Evolutionary conservation across 805 yeast species (phyloP).

Genomic region (Grigorovia transvaalensis): DNA sequence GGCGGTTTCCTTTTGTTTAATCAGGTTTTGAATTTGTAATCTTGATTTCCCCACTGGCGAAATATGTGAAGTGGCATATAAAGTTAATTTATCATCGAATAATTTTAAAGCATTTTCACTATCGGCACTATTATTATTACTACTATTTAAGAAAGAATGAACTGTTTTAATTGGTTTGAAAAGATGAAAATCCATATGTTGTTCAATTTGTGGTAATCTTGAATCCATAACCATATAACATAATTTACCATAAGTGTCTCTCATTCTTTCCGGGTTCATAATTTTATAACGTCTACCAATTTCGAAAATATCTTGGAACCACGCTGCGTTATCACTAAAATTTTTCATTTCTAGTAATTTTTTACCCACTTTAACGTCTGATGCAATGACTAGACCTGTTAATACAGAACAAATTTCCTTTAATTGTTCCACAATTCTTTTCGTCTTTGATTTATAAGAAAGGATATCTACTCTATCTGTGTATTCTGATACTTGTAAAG

Average conservation of each 20-base stretch:
- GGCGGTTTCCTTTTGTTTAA: constrained; percentile 57
- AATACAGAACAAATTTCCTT: constrained; percentile 69
- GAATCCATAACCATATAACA: constrained; percentile 85
- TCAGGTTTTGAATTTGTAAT: constrained; percentile 43
- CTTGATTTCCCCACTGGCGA: constrained; percentile 49
- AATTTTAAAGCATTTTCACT: constrained; percentile 31
- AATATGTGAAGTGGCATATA: constrained; percentile 60
- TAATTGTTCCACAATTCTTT: constrained; percentile 60
- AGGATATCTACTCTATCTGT: constrained; percentile 69
- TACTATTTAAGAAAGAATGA: constrained; percentile 33
- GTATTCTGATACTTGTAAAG: constrained; percentile 67
- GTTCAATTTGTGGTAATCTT: constrained; percentile 55
- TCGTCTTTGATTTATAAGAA: constrained; percentile 55
- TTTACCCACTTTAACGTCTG: constrained; percentile 62
- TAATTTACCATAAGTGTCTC: constrained; percentile 68
- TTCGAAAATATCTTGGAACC: constrained; percentile 65
- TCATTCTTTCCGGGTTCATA: constrained; percentile 76
- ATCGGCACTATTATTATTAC: constrained; percentile 31
- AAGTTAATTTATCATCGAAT: constrained; percentile 47
- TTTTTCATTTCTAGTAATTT: constrained; percentile 53
- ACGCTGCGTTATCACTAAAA: constrained; percentile 57
- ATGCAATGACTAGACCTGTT: constrained; percentile 70
- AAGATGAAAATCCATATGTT: constrained; percentile 64
- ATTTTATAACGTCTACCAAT: constrained; percentile 73
- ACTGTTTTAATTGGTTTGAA: constrained; percentile 66